phyloP scores from a whole-genome alignment of 495 filamentous ascomycete species.

The Aspergillus avenaceus region DNA sequence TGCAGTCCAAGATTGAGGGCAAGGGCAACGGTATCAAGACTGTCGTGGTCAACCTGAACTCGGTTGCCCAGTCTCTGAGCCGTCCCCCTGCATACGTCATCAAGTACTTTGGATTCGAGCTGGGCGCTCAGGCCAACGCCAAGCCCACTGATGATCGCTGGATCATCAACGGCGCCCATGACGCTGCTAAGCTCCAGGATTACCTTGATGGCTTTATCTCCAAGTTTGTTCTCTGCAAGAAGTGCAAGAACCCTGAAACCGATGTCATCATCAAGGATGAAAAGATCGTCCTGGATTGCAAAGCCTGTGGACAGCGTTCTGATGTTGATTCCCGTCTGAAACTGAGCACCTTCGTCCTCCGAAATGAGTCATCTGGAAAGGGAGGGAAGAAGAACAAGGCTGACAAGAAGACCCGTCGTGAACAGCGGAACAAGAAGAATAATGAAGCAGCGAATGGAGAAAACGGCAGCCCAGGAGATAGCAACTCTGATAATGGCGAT shows the following conservation, averaged over 20 bases:
- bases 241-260: slow-evolving; percentile 99
- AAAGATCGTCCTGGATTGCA: slow-evolving; percentile 89
- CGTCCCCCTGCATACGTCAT: slow-evolving; percentile 93
- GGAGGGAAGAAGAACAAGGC: slow-evolving; percentile 94
- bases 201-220: slow-evolving; percentile 96
- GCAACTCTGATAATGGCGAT: slow-evolving; percentile 62
- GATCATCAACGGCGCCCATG: slow-evolving; percentile 99
- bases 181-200: slow-evolving; percentile 92
- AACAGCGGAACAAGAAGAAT: slow-evolving; percentile 66
- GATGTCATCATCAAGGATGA: slow-evolving; percentile 92
- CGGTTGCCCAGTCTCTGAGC: slow-evolving; percentile 86
- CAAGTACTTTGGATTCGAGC: slow-evolving; percentile 99
- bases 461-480: slow-evolving; percentile 65
- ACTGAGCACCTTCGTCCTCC: slow-evolving; percentile 94
- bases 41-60: slow-evolving; percentile 94
- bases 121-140: slow-evolving; percentile 96
- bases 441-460: slow-evolving; percentile 58
- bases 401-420: slow-evolving; percentile 75
- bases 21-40: slow-evolving; percentile 98
- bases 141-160: slow-evolving; percentile 97
- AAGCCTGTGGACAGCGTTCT: slow-evolving; percentile 91
- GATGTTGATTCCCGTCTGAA: slow-evolving; percentile 91
- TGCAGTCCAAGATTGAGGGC: slow-evolving; percentile 98
- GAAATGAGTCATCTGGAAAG: slow-evolving; percentile 77
- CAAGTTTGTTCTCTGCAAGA: slow-evolving; percentile 98